Evolutionary conservation across 2,329 filamentous ascomycete species (phyloP).

Genomic region (Fusarium verrucosum): DNA sequence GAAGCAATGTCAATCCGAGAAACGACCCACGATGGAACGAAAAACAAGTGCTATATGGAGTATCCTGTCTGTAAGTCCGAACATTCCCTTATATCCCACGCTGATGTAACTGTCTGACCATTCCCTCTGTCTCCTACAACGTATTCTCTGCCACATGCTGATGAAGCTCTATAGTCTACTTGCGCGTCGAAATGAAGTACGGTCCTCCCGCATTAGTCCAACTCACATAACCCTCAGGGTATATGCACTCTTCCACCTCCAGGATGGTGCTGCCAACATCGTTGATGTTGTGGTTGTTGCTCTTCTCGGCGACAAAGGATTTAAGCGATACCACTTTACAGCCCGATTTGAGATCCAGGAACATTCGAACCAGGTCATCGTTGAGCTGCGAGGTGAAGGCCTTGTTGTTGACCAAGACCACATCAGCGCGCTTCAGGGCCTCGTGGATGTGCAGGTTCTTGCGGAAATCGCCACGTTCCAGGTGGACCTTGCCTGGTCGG

Average conservation of each 20-base stretch:
- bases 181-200: conserved; percentile 89
- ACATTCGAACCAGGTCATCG: conserved; percentile 84
- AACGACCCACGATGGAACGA: conserved; percentile 18
- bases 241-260: conserved; percentile 72
- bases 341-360: conserved; percentile 90
- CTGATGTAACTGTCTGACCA: conserved; percentile 28
- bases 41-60: conserved; percentile 46
- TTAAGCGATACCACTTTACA: conserved; percentile 92
- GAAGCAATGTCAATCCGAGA: conserved; percentile 5
- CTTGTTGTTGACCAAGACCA: conserved; percentile 98
- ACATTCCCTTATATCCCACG: conserved; percentile 34
- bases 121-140: conserved; percentile 31
- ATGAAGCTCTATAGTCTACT: conserved; percentile 54
- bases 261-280: conserved; percentile 85
- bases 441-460: conserved; percentile 74
- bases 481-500: conserved; percentile 77
- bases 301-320: conserved; percentile 86
- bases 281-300: conserved; percentile 76
- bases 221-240: conserved; percentile 80
- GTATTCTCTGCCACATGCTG: conserved; percentile 41
- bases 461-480: conserved; percentile 87
- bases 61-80: conserved; percentile 48
- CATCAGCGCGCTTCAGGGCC: conserved; percentile 84
- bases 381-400: conserved; percentile 92
- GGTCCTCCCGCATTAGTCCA: conserved; percentile 87